Evolutionary conservation across 2,329 filamentous ascomycete species (phyloP), one percentile per base, ranked within the genome.

Genomic region (Pyrenophora seminiperda): DNA sequence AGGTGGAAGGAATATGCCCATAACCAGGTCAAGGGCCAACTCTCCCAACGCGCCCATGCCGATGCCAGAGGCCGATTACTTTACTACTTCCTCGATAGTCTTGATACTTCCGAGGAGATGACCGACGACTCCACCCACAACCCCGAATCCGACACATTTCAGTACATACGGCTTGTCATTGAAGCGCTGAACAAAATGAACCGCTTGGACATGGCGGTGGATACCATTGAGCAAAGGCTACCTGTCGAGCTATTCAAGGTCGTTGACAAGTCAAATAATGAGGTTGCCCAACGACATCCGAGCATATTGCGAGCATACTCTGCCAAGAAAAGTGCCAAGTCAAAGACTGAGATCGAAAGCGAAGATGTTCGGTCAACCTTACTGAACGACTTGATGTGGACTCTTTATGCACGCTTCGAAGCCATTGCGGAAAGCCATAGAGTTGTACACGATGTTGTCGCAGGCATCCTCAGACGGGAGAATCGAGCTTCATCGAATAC

Each of bases 401-500:
- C 91, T 0, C 75, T 99, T 1, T 99, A 95, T 71, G 92, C 92
- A 34, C 97, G 97, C 64, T 97, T 99, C 58, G 94, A 97, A 72
- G 90, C 94, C 6, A 97, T 99, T 59, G 91, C 91, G 4, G 95
- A 99, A 75, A 90, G 92, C 2, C 94, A 99, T 68, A 87, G 95
- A 33, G 87, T 97, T 0, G 86, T 97, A 49, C 91, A 97, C 72
- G 94, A 97, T 71, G 89, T 95, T 38, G 88, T 97, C 66, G 88
- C 88, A 56, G 89, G 90, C 1, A 89, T 99, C 50, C 85, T 93
- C 45, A 85, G 87, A 55, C 85, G 95, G 41, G 92, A 97, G 67
- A 89, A 88, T 73, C 71, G 80, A 41, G 73, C 70, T 41, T 65
- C 66, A 17, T 85, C 72, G 78, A 70, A 63, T 40, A 87, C 77